Conservation (phyloP, 805 yeast species). For the Metschnikowia aberdeeniae region DNA sequence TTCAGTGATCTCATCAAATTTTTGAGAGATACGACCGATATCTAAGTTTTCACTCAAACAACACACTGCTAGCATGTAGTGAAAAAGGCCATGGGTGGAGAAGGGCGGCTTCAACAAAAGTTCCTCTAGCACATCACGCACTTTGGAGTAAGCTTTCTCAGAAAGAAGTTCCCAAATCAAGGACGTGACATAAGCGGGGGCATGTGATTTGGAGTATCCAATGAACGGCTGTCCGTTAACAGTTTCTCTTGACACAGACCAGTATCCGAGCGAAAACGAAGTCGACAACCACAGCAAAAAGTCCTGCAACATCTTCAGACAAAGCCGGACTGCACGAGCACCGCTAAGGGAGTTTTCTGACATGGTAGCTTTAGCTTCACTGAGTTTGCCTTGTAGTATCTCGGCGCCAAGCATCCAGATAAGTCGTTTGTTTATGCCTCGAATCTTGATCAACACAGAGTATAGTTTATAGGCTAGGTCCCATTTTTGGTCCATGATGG, state of each 20-base stretch:
- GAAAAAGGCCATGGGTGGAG: conserved; percentile 37
- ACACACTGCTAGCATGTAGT: conserved; percentile 33
- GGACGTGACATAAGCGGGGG: conserved; percentile 40
- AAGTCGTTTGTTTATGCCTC: conserved; percentile 48
- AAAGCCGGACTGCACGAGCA: background rate
- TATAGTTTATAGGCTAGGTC: conserved; percentile 49
- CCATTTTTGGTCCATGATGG: conserved; percentile 51
- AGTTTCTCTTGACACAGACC: background rate
- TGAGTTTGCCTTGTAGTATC: conserved; percentile 30
- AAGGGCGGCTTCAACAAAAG: conserved; percentile 42
- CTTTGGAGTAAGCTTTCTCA: conserved; percentile 30
- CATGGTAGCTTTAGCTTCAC: conserved; percentile 3
- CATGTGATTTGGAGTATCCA: conserved; percentile 30
- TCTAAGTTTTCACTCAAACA: conserved; percentile 22
- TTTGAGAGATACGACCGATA: conserved; percentile 8
- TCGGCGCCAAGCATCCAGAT: conserved; percentile 66
- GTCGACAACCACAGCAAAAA: conserved; percentile 4
- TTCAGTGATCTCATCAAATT: conserved; percentile 7
- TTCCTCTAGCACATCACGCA: conserved; percentile 34
- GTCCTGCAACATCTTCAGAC: conserved; percentile 1
- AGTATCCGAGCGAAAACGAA: background rate
- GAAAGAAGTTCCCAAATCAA: conserved; percentile 41
- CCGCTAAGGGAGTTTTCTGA: background rate
- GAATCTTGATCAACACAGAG: conserved; percentile 45
- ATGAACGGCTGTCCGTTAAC: background rate